Evolutionary conservation across 2,329 filamentous ascomycete species (phyloP), one percentile per base, ranked within the genome.

Genomic region (Aspergillus candidus): DNA sequence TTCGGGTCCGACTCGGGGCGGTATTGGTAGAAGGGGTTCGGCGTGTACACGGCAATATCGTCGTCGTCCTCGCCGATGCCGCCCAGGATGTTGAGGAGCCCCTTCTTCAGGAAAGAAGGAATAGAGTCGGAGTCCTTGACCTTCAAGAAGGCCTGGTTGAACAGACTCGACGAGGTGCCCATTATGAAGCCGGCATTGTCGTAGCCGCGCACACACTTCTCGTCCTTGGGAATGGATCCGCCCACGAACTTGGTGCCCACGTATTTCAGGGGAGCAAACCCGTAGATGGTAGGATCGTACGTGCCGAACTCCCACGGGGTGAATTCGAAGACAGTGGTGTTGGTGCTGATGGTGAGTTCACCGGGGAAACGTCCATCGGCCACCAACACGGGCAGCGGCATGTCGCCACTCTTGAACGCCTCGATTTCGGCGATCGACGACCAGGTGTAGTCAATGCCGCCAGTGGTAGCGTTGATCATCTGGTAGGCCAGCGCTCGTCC

Each of bases 131-230:
- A 61, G 51, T 27, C 22, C 22, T 86, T 76, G 44, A 90, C 71
- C 11, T 78, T 67, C 3, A 88, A 71, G n/a, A 93, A 68, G 53
- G 86, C 77, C 55, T 81, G 73, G 68, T 94, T 94, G 74, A 94
- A 94, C 2, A 94, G 74, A 1, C 84, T 84, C 1, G 83, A 87
- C 27, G 83, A 88, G 0, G 88, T 94, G 30, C 88, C 88, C 80
- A 93, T 88, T 18, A 94, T 73, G 57, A 78, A 94, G 4, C 86
- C 86, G 17, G 77, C 77, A 56, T 90, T 88, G 66, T 94, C 89
- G 51, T 88, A 88, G 1, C 89, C 88, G 3, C 76, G 72, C 11
- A 91, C 75, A 59, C 89, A 94, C n/a, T 68, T 61, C 36, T 77
- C 74, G 43, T 72, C 60, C 7, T 70, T 58, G 0, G 76, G 68